Conservation (phyloP, 345 rosid species). For the Linum usitatissimum region DNA sequence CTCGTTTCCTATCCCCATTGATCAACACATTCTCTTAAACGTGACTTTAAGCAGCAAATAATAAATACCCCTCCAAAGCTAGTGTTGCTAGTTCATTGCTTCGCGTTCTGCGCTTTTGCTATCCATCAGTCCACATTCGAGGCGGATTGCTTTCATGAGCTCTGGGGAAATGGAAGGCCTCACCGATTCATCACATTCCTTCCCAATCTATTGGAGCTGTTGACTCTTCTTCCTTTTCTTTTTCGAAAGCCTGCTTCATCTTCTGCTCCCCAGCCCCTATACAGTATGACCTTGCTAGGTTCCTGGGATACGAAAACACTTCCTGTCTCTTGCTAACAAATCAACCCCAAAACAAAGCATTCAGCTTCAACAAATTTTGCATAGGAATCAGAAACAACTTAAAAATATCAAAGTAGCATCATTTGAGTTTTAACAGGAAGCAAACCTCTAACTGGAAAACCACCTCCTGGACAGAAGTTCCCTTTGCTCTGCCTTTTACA, state of each 20-base stretch:
- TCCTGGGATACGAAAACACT: slow-evolving; percentile 76
- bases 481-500: slow-evolving; percentile 87
- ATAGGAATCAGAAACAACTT: not conserved
- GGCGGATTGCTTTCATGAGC: slow-evolving; percentile 65
- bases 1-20: too few species aligned
- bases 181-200: slow-evolving; percentile 11
- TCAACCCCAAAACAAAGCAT: slow-evolving; percentile 6
- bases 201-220: not conserved
- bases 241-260: slow-evolving; percentile 22
- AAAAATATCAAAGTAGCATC: not conserved
- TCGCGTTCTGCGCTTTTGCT: slow-evolving; percentile 1
- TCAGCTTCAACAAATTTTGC: not conserved
- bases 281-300: slow-evolving; percentile 81
- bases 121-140: slow-evolving; percentile 57
- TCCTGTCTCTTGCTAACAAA: slow-evolving; percentile 70
- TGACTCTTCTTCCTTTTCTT: slow-evolving; percentile 8
- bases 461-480: slow-evolving; percentile 88
- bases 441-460: slow-evolving; percentile 69
- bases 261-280: slow-evolving; percentile 79
- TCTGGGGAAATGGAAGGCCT: slow-evolving; percentile 45
- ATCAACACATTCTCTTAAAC: too few species aligned
- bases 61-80: too few species aligned
- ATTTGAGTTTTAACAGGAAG: not conserved
- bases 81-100: not conserved
- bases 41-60: too few species aligned